phyloP scores from a whole-genome alignment of 495 filamentous ascomycete species.

The Lepidopterella palustris region DNA sequence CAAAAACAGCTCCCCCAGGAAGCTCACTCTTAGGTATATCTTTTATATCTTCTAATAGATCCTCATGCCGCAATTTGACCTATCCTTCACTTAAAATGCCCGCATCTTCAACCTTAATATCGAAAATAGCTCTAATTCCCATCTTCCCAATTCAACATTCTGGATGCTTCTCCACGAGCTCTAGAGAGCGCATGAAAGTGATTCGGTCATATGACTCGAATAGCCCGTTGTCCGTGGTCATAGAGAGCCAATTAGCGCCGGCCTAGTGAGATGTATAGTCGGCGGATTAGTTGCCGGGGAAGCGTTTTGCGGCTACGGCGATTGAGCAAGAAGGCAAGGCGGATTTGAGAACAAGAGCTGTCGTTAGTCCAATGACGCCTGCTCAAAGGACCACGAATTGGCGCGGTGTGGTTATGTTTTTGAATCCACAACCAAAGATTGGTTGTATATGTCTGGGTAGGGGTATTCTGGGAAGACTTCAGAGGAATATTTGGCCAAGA shows the following conservation, averaged over 20 bases:
- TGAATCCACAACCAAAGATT: no score
- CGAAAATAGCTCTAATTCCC: conserved; percentile 27
- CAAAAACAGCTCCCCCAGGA: conserved; percentile 26
- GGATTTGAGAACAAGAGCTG: conserved; percentile 26
- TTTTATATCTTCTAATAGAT: conserved; percentile 25
- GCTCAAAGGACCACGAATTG: conserved; percentile 28
- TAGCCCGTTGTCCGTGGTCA: conserved; percentile 31
- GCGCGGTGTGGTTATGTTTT: no score
- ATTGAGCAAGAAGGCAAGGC: conserved; percentile 22
- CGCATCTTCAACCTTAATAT: conserved; percentile 26
- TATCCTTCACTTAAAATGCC: conserved; percentile 27
- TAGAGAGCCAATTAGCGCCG: conserved; percentile 31
- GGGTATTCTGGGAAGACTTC: no score
- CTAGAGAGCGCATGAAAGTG: conserved; percentile 35
- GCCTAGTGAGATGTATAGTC: conserved; percentile 33
- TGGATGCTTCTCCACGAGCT: conserved; percentile 7
- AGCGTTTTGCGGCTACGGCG: conserved; percentile 29
- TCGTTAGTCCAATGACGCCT: conserved; percentile 33
- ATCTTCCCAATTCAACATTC: conserved; percentile 21
- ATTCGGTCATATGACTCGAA: conserved; percentile 36
- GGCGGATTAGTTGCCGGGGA: conserved; percentile 32
- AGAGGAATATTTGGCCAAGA: no score
- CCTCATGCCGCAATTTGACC: conserved; percentile 33
- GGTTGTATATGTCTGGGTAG: no score
- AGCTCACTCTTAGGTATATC: conserved; percentile 15